A percentile compares a stretch with the other conserved stretches of the same genome.
These are phyloP conservation scores for Otatea glauca DNA, from an alignment of 176 grass and related monocot genomes.

Conservation along the genomic window DNA sequence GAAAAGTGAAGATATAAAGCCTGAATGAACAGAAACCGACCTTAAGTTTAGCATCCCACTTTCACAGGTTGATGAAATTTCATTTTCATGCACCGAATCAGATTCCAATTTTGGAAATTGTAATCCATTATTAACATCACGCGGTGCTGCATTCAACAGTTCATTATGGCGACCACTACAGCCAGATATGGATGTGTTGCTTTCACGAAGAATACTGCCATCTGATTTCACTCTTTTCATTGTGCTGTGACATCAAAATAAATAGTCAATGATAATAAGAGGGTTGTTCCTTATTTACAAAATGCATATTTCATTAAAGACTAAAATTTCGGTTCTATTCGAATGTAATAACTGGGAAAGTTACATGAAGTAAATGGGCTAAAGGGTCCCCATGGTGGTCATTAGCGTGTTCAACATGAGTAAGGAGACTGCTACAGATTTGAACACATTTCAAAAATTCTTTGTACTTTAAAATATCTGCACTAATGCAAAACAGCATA, in stretches of 20 bases:
- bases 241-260: slow-evolving; percentile 64
- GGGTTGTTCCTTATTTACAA: slow-evolving; percentile 19
- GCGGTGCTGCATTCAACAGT: slow-evolving; percentile 32
- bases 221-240: slow-evolving; percentile 82
- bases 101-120: slow-evolving; percentile 40
- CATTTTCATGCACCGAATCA: slow-evolving; percentile 39
- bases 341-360: slow-evolving; percentile 23
- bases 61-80: slow-evolving; percentile 46
- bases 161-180: slow-evolving; percentile 43
- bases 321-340: neutral
- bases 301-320: neutral
- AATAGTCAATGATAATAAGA: slow-evolving; percentile 31
- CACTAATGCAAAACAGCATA: neutral
- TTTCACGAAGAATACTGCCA: slow-evolving; percentile 69
- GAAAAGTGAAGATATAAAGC: neutral
- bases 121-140: slow-evolving; percentile 37
- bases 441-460: neutral
- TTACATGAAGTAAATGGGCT: slow-evolving; percentile 21
- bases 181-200: slow-evolving; percentile 48
- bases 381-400: neutral
- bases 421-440: neutral
- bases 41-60: slow-evolving; percentile 48
- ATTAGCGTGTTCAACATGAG: neutral
- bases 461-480: neutral
- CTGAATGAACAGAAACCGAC: slow-evolving; percentile 41